These are phyloP conservation scores for Cladobotryum mycophilum DNA, from an alignment of 2,329 filamentous ascomycete genomes.

Conservation along the genomic window DNA sequence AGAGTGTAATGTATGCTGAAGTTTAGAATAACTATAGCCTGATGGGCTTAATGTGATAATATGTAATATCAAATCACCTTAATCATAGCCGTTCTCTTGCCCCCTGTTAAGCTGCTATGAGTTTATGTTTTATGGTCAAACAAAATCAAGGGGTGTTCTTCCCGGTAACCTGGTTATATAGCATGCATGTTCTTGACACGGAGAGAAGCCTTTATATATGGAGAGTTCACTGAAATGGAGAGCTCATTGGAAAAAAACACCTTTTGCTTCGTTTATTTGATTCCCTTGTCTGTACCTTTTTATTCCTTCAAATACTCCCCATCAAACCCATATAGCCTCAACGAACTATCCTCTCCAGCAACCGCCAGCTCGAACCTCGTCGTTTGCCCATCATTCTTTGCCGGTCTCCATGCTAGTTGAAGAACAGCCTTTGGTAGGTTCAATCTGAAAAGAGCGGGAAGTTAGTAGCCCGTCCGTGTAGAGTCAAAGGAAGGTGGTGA, in stretches of 20 bases:
- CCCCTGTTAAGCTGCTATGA: no score
- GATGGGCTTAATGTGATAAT: conserved; percentile 6
- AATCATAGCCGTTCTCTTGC: no score
- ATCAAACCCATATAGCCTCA: conserved; percentile 48
- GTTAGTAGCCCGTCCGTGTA: conserved; percentile 11
- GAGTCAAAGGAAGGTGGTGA: background rate
- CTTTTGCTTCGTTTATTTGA: background rate
- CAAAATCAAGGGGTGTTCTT: no score
- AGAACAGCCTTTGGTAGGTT: conserved; percentile 57
- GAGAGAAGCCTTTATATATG: background rate
- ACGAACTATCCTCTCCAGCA: conserved; percentile 55
- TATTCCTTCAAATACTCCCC: conserved; percentile 4
- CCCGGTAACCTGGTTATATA: no score
- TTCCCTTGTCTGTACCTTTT: background rate
- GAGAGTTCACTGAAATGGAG: background rate
- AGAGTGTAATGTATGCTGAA: background rate
- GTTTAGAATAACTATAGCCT: conserved; percentile 1
- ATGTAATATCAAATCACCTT: conserved; percentile 1
- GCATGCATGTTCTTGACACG: no score
- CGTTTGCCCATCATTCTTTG: conserved; percentile 21
- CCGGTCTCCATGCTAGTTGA: conserved; percentile 64
- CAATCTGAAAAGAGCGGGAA: conserved; percentile 16
- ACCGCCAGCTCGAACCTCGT: conserved; percentile 39
- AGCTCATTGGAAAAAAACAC: no score
- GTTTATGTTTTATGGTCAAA: no score